Evolutionary conservation across 257 asterid genomes (phyloP), one percentile per base, ranked within the genome.

Genomic region (Nicotiana benthamiana): DNA sequence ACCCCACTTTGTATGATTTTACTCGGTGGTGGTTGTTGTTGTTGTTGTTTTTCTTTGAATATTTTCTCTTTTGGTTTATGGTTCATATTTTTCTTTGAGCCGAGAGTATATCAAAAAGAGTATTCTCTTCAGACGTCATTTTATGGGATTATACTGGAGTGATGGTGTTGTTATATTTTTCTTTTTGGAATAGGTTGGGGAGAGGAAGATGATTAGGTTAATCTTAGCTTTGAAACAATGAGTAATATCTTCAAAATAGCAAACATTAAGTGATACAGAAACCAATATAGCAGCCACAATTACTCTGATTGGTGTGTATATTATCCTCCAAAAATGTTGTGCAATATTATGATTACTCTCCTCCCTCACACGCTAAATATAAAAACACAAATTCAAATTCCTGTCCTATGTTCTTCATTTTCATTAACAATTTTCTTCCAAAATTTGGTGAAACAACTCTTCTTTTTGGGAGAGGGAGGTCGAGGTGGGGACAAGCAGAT

Each of bases 181-280:
- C 17, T 10, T 48, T 48, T 48, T 48, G 75, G 6, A 34, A 67
- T 36, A 11, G 76, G 76, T 68, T 68, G 57, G 57, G 27, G 1
- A 70, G 77, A 11, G 59, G 34, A 43, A 10, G 56, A 70, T 70
- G 81, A 72, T 85, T 79, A 74, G 86, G 8, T 82, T 81, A 80
- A 59, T 81, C 92, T 87, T 89, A 79, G 86, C 89, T 87, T 89
- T 56, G 82, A 87, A 89, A 87, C 92, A 77, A 85, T 75, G 63
- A n/a, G 30, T 43, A 17, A 15, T 18, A 10, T 6, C 57, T 64
- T 28, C 48, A 4, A 46, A 0, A 20, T 40, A 22, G 8, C 22
- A 22, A 70, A 10, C 11, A 68, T 36, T 3, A 68, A 68, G 46
- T 43, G 28, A 40, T 20, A 40, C 32, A 60, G 86, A 85, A 83